These are phyloP conservation scores for Candida berthetii DNA, from an alignment of 805 yeast genomes.

Conservation along the genomic window DNA sequence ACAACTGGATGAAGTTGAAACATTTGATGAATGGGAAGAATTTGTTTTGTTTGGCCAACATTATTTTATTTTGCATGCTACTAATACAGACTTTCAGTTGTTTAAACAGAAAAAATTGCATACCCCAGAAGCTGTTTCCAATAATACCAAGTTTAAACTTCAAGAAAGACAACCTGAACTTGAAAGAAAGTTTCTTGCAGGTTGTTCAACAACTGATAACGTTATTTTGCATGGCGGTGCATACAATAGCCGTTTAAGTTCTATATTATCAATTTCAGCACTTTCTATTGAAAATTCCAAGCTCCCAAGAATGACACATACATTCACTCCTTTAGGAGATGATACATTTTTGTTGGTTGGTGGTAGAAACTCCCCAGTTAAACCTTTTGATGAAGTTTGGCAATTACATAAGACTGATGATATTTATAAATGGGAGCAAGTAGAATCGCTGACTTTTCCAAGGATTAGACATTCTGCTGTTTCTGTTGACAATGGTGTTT, in stretches of 20 bases:
- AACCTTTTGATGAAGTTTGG: conserved; percentile 39
- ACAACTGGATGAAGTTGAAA: conserved; percentile 46
- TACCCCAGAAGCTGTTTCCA: neutral
- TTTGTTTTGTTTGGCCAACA: conserved; percentile 72
- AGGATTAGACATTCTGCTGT: conserved; percentile 48
- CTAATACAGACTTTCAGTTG: conserved; percentile 24
- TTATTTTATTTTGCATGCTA: conserved; percentile 62
- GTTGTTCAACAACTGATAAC: neutral
- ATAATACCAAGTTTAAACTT: neutral
- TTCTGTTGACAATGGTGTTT: conserved; percentile 21
- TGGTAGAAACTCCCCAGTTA: conserved; percentile 61
- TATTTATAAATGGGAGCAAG: conserved; percentile 32
- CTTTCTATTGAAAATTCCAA: conserved; percentile 7
- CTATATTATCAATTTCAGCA: conserved; percentile 2
- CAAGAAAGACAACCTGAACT: conserved; percentile 3
- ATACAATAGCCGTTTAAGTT: conserved; percentile 20
- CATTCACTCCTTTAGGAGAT: conserved; percentile 29
- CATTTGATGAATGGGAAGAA: conserved; percentile 84
- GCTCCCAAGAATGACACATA: conserved; percentile 53
- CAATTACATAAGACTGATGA: conserved; percentile 12
- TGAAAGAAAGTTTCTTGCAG: conserved; percentile 11
- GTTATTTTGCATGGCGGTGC: conserved; percentile 31
- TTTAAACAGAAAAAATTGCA: neutral
- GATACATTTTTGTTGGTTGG: conserved; percentile 42
- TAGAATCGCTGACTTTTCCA: conserved; percentile 32